These are phyloP conservation scores for Pontederia crassipes DNA, from an alignment of 176 grass and related monocot genomes.

Conservation along the genomic window DNA sequence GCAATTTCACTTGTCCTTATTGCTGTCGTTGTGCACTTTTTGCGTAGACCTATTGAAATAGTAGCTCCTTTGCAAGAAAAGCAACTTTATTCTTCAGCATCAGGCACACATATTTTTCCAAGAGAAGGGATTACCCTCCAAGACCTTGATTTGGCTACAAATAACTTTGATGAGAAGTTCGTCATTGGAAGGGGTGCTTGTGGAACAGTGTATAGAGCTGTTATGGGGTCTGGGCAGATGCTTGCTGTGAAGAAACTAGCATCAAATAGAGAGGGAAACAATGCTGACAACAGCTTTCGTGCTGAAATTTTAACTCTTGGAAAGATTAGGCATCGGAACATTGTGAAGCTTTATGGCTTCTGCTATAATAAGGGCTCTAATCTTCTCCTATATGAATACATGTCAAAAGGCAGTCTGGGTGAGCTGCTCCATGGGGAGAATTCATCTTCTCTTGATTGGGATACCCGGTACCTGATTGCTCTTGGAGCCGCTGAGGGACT, in stretches of 20 bases:
- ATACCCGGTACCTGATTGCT: slow-evolving; percentile 70
- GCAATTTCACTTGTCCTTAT: slow-evolving; percentile 95
- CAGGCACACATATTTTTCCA: slow-evolving; percentile 44
- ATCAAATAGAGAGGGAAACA: slow-evolving; percentile 86
- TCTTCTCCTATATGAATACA: slow-evolving; percentile 88
- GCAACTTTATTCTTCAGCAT: slow-evolving; percentile 33
- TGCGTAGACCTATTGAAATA: slow-evolving; percentile 88
- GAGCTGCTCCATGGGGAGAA: slow-evolving; percentile 78
- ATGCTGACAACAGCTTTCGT: slow-evolving; percentile 83
- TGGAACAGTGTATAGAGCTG: slow-evolving; percentile 81
- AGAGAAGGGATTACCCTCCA: slow-evolving; percentile 84
- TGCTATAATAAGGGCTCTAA: slow-evolving; percentile 88
- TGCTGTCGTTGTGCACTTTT: slow-evolving; percentile 62
- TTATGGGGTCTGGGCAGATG: slow-evolving; percentile 52
- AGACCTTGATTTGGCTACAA: slow-evolving; percentile 72
- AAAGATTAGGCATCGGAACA: slow-evolving; percentile 98
- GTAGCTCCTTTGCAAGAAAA: slow-evolving; percentile 88
- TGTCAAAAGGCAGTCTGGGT: slow-evolving; percentile 87
- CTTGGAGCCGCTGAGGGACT: slow-evolving; percentile 88
- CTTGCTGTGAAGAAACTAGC: slow-evolving; percentile 93
- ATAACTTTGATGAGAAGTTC: slow-evolving; percentile 87
- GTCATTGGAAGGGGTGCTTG: slow-evolving; percentile 87
- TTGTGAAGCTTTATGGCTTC: slow-evolving; percentile 95
- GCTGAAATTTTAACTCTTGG: slow-evolving; percentile 97
- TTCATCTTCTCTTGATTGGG: slow-evolving; percentile 71